Conservation (phyloP, 306 rosid genomes). For the Calophaca sinica region DNA sequence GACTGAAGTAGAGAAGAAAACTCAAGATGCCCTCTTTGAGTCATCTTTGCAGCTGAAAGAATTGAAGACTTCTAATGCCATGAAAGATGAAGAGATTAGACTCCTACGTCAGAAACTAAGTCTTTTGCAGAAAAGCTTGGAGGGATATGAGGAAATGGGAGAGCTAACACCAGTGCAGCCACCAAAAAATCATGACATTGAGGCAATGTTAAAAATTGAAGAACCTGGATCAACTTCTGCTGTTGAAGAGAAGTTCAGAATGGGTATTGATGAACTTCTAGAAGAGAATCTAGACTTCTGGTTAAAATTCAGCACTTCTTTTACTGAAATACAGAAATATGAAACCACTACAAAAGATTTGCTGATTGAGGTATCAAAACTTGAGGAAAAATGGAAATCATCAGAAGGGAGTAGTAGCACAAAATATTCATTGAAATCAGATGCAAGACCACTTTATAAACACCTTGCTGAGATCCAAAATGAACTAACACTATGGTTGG, state of each 20-base stretch:
- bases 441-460: conserved; percentile 80
- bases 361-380: conserved; percentile 56
- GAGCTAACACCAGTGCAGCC: conserved; percentile 38
- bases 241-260: conserved; percentile 73
- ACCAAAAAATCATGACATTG: conserved; percentile 34
- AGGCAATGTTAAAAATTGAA: conserved; percentile 45
- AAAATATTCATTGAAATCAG: conserved; percentile 62
- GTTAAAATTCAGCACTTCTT: conserved; percentile 78
- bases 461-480: conserved; percentile 85
- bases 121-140: conserved; percentile 64
- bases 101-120: conserved; percentile 70
- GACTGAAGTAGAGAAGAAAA: conserved; percentile 66
- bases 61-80: conserved; percentile 65
- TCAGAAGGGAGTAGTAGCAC: conserved; percentile 56
- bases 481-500: conserved; percentile 76
- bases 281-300: conserved; percentile 92
- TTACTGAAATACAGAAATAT: conserved; percentile 78
- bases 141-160: conserved; percentile 52
- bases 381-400: conserved; percentile 60
- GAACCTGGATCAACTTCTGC: conserved; percentile 55
- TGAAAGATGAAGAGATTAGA: conserved; percentile 86
- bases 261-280: conserved; percentile 74
- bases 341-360: conserved; percentile 72
- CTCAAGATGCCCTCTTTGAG: conserved; percentile 53
- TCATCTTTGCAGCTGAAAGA: conserved; percentile 68